A percentile compares a stretch with the other conserved stretches of the same genome.
phyloP scores from a whole-genome alignment of 352 stramenopile species.

The Phytopythium montanum region DNA sequence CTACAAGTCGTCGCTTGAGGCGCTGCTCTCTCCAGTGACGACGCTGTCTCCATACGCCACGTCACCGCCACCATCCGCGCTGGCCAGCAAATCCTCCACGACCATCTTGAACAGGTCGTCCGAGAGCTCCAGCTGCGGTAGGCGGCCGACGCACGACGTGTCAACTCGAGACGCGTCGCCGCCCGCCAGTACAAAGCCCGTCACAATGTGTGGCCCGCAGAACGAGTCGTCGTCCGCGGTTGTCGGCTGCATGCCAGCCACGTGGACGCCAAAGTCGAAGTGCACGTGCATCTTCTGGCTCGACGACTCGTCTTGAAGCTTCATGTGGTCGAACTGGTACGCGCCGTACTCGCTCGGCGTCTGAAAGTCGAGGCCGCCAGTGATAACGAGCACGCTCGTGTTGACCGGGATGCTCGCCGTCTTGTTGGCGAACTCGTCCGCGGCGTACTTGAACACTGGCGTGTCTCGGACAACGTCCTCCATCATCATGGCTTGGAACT shows the following conservation, averaged over 20 bases:
- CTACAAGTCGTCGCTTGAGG: neutral
- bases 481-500: conserved; percentile 3
- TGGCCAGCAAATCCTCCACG: conserved; percentile 13
- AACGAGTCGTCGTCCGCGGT: conserved; percentile 18
- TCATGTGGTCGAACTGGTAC: conserved; percentile 20
- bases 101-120: conserved; percentile 17
- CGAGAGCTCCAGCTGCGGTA: conserved; percentile 21
- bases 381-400: conserved; percentile 39
- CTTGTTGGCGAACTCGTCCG: conserved; percentile 31
- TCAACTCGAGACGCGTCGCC: conserved; percentile 25
- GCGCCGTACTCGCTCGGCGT: conserved; percentile 35
- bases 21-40: neutral
- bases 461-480: conserved; percentile 4
- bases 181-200: conserved; percentile 24
- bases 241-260: conserved; percentile 24
- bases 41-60: neutral
- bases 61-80: neutral
- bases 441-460: conserved; percentile 22
- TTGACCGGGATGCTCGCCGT: conserved; percentile 24
- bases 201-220: conserved; percentile 32
- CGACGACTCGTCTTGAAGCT: conserved; percentile 11
- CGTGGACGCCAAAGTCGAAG: conserved; percentile 41
- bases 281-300: conserved; percentile 39
- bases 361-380: conserved; percentile 35
- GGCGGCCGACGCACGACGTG: conserved; percentile 30